Percentiles rank a stretch among this genome's conserved stretches.
Conservation (phyloP, 345 rosid species). For the Moringa oleifera region DNA sequence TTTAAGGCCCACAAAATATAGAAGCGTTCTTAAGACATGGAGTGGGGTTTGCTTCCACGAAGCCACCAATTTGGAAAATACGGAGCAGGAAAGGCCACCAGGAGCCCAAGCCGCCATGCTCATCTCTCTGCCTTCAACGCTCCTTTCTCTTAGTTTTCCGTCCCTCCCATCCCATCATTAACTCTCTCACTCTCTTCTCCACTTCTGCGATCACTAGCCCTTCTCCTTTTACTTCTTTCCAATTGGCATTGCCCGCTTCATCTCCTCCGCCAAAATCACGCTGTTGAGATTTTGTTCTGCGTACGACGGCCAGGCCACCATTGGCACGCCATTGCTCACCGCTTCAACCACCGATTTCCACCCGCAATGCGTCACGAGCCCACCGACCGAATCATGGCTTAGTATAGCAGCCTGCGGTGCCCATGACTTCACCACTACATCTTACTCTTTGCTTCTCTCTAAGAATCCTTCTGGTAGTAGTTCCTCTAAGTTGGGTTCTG, state of each 20-base stretch:
- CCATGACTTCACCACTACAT: conserved; percentile 50
- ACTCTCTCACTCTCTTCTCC: conserved; percentile 16
- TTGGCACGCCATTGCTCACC: conserved; percentile 25
- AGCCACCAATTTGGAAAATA: too few species aligned
- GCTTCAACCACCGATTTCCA: conserved; percentile 65
- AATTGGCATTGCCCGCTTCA: conserved; percentile 20
- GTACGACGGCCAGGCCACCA: conserved; percentile 31
- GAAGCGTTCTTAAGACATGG: too few species aligned
- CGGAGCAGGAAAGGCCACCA: neutral
- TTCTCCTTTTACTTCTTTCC: neutral
- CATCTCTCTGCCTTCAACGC: conserved; percentile 12
- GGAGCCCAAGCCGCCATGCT: conserved; percentile 9
- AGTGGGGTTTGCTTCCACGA: too few species aligned
- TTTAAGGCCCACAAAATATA: too few species aligned
- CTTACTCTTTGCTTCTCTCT: conserved; percentile 29
- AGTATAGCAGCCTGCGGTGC: conserved; percentile 53
- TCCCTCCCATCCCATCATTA: conserved; percentile 7
- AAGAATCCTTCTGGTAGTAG: conserved; percentile 37
- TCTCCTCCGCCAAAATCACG: conserved; percentile 23
- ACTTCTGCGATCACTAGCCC: conserved; percentile 10
- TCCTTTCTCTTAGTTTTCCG: conserved; percentile 10
- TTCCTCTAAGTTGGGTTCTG: conserved; percentile 20
- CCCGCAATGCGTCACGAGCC: conserved; percentile 67
- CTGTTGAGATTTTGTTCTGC: conserved; percentile 27
- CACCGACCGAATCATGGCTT: conserved; percentile 45